phyloP scores from a whole-genome alignment of 2,329 filamentous ascomycete species.

The Stromatinia cepivora region DNA sequence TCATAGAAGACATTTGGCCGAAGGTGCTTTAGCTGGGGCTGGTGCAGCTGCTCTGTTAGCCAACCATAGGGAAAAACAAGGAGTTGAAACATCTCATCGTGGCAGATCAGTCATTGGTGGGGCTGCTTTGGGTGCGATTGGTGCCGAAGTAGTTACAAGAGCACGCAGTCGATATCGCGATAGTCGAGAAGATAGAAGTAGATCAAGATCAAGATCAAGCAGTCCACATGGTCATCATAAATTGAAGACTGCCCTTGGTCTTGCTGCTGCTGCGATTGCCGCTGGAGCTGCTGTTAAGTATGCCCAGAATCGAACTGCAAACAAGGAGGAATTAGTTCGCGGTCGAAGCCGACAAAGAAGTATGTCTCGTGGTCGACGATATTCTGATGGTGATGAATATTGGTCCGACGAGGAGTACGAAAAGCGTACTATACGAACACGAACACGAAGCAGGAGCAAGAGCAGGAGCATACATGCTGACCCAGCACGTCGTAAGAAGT shows the following conservation, averaged over 20 bases:
- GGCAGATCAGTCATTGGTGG: slow-evolving; percentile 46
- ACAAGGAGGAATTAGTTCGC: slow-evolving; percentile 58
- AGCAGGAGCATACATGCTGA: slow-evolving; percentile 50
- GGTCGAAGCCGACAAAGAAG: slow-evolving; percentile 53
- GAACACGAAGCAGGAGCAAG: slow-evolving; percentile 43
- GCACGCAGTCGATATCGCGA: slow-evolving; percentile 63
- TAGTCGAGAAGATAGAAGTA: slow-evolving; percentile 45
- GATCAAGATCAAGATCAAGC: slow-evolving; percentile 41
- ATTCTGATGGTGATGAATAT: slow-evolving; percentile 40
- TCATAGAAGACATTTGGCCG: slow-evolving; percentile 60
- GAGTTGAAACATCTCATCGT: slow-evolving; percentile 37
- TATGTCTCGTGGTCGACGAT: slow-evolving; percentile 45
- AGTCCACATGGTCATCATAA: slow-evolving; percentile 45
- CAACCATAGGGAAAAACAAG: slow-evolving; percentile 51
- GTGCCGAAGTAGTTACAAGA: slow-evolving; percentile 60
- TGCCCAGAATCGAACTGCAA: slow-evolving; percentile 58
- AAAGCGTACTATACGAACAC: slow-evolving; percentile 33
- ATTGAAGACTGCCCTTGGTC: slow-evolving; percentile 61
- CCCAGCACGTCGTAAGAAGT: slow-evolving; percentile 47
- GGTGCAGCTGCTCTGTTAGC: slow-evolving; percentile 60
- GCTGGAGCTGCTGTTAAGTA: slow-evolving; percentile 67
- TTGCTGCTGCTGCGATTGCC: slow-evolving; percentile 63
- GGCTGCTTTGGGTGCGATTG: slow-evolving; percentile 62
- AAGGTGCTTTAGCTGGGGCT: slow-evolving; percentile 64
- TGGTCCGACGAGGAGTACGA: slow-evolving; percentile 35